Base-by-base conservation (phyloP, 805 yeast species). In the Ascoidea rubescens region DNA sequence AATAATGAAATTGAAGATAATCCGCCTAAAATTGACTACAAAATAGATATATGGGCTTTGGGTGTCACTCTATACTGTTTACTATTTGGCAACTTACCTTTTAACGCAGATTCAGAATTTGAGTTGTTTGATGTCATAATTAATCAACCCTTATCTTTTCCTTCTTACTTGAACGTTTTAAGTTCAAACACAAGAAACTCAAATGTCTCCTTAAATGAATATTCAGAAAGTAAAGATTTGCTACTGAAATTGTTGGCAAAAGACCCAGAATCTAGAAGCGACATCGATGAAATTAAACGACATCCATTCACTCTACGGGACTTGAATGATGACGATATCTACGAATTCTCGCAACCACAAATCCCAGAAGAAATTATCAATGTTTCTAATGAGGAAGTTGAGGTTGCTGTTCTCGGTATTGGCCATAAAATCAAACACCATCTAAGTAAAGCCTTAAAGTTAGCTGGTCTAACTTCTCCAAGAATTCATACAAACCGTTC, bases 21-120 rank as follows among this genome's bases (percentile, higher is more conserved):
- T 52, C 51, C 59, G 49, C 77, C 81, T 4, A 78, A 73, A 51
- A 84, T 91, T 46, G 83, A 87, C 51, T 74, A 82, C 62, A 88
- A 86, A 65, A 86, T 93, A 52, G 99, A 93, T 67, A 84, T 91
- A n/a, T 93, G 99, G 99, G 96, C 99, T 0, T 67, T 89, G 21
- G 99, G 99, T 8, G 89, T 91, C 5, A 90, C 98, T 0, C 68
- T 93, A 16, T 93, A 81, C 65, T 90, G 97, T 63, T 68, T 93
- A 45, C 63, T 91, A 12, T 91, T 87, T 68, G 99, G 99, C 8
- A 73, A 75, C 56, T 77, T 93, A 47, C 99, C 99, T 2, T 93
- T 91, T 64, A 79, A 82, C 62, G 96, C 90, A 0, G 89, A 81
- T 49, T 80, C 87, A 37, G 96, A 89, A 61, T 91, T 77, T 67